Evolutionary conservation across 768 basidiomycete genomes (phyloP), one percentile per base, ranked within the genome.

Genomic region (Boletus bicolor): DNA sequence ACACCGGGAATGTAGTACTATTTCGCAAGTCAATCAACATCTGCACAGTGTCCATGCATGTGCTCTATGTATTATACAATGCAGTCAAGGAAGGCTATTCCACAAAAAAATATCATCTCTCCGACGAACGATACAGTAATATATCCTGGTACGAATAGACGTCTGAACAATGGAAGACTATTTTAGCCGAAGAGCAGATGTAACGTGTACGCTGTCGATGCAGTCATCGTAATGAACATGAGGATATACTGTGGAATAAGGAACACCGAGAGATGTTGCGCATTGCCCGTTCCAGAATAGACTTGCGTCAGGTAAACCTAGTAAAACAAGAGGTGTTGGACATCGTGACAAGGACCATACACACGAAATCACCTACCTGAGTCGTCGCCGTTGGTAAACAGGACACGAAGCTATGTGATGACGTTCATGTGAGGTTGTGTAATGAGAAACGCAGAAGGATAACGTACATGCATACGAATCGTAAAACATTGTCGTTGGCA

Each of bases 401-500:
- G 3, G 83, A 81, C 49, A 82, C 71, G 62, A 86, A 82, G 55
- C 83, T 85, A 56, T 19, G 53, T 30, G 12, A 36, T 36, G 26
- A 26, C 17, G 19, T 49, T 53, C 19, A 44, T 35, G 26, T 43
- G 12, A 53, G 28, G 17, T 7, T n/a, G 2, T 24, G 1, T 28
- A 17, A 49, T 28, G 30, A n/a, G 14, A 45, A n/a, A 21, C 9
- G 21, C 10, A 49, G 4, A 30, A 30, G 59, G 45, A 57, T 34
- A 4, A 73, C 85, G 65, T 53, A 86, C 86, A 88, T 83, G 80
- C 83, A 84, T 15, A 87, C 80, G 51, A 88, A 86, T 57, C 78
- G 76, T 19, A 89, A 64, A 0, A 88, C 82, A 36, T 81, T 81
- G 59, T 88, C 79, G 0, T 81, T 73, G 51, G 62, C 62, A 5